A percentile compares a stretch with the other conserved stretches of the same genome.
Conservation (phyloP, 1,139 yeast genomes). For the Suhomyces choctaworum region DNA sequence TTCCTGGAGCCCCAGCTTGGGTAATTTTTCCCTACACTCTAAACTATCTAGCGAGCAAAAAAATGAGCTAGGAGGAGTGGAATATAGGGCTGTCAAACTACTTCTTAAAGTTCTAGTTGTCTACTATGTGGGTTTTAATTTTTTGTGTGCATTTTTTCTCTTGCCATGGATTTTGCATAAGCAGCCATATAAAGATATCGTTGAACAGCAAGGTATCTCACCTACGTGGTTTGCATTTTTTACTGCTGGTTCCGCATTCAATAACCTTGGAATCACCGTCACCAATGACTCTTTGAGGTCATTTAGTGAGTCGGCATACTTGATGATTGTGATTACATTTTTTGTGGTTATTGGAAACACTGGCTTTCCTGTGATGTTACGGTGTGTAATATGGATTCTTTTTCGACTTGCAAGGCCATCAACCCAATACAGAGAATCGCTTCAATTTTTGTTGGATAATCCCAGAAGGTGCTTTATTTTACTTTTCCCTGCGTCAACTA, state of each 20-base stretch:
- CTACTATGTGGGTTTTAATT: conserved; percentile 76
- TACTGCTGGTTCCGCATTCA: conserved; percentile 76
- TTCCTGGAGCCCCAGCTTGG: conserved; percentile 90
- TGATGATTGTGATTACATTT: conserved; percentile 60
- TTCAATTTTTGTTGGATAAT: conserved; percentile 86
- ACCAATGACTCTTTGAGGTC: conserved; percentile 76
- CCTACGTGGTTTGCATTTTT: conserved; percentile 94
- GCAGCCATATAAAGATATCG: conserved; percentile 39
- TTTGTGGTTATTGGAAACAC: conserved; percentile 89
- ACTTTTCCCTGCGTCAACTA: conserved; percentile 85
- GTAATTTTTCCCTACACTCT: conserved; percentile 90
- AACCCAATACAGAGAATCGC: conserved; percentile 67
- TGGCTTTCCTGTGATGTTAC: conserved; percentile 80
- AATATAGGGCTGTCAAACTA: conserved; percentile 82
- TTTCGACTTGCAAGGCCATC: conserved; percentile 66
- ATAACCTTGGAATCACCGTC: conserved; percentile 79
- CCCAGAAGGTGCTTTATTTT: conserved; percentile 96
- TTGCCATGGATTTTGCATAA: conserved; percentile 63
- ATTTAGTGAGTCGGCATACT: conserved; percentile 63
- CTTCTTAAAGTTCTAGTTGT: conserved; percentile 62
- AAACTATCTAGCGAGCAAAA: conserved; percentile 80
- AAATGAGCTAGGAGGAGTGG: conserved; percentile 96
- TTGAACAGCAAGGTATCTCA: conserved; percentile 56
- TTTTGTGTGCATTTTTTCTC: conserved; percentile 56
- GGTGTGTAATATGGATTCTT: conserved; percentile 79